Percentiles rank a stretch among this genome's conserved stretches.
Conservation (phyloP, 345 rosid genomes). For the Triadica sebifera region DNA sequence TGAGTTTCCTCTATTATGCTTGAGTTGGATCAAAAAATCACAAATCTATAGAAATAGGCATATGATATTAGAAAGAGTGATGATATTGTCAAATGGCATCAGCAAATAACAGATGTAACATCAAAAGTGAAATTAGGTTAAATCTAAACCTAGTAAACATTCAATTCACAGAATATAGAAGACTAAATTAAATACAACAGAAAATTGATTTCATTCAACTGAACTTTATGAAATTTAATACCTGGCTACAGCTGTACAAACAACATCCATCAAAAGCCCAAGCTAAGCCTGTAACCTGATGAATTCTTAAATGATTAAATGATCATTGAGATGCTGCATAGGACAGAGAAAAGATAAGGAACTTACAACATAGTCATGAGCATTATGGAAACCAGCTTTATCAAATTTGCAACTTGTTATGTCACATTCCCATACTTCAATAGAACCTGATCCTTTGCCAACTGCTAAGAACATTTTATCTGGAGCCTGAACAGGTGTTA, state of each 20-base stretch:
- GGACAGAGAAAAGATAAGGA: slow-evolving; percentile 25
- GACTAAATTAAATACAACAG: not conserved
- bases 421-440: slow-evolving; percentile 78
- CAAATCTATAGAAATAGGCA: no score
- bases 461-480: slow-evolving; percentile 61
- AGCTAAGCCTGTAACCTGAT: slow-evolving; percentile 85
- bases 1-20: no score
- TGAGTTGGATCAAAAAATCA: no score
- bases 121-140: no score
- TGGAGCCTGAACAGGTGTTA: slow-evolving; percentile 36
- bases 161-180: slow-evolving; percentile 13
- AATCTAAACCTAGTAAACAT: no score
- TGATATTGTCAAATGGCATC: no score
- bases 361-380: slow-evolving; percentile 77
- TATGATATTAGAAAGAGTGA: no score
- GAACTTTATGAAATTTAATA: slow-evolving; percentile 30
- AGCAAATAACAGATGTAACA: no score
- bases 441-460: slow-evolving; percentile 88
- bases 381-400: slow-evolving; percentile 48
- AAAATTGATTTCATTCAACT: slow-evolving; percentile 1
- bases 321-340: slow-evolving; percentile 14
- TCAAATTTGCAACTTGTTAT: slow-evolving; percentile 43
- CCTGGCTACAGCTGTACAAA: slow-evolving; percentile 93
- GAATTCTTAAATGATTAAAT: slow-evolving; percentile 29
- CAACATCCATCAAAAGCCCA: slow-evolving; percentile 77